Evolutionary conservation across 2,329 filamentous ascomycete species (phyloP).

Genomic region (Aspergillus ochraceoroseus): DNA sequence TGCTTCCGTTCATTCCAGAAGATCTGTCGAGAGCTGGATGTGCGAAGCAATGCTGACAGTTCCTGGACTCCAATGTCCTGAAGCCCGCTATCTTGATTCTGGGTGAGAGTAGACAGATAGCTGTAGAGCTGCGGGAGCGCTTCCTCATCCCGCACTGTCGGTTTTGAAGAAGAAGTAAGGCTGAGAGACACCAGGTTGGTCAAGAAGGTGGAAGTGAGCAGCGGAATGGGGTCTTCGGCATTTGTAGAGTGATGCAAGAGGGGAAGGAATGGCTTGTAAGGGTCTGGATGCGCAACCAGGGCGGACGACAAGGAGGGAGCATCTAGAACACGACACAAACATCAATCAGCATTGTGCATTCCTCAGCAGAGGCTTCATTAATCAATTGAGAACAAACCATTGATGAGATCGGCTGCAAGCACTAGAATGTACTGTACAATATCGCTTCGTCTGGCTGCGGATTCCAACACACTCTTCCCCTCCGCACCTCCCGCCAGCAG

Average conservation of each 20-base stretch:
- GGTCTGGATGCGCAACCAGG: conserved; percentile 65
- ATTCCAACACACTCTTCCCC: conserved; percentile 73
- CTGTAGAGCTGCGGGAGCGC: conserved; percentile 77
- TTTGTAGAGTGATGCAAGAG: conserved; percentile 79
- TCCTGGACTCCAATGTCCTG: conserved; percentile 95
- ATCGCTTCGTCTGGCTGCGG: conserved; percentile 76
- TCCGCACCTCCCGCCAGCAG: conserved; percentile 68
- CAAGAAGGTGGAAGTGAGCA: conserved; percentile 84
- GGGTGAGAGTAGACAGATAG: conserved; percentile 78
- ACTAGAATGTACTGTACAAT: conserved; percentile 95
- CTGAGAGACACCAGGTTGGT: conserved; percentile 68
- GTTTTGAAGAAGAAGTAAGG: conserved; percentile 57
- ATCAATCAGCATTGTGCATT: neutral
- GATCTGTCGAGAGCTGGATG: conserved; percentile 65
- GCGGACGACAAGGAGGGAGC: conserved; percentile 72
- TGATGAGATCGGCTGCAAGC: conserved; percentile 77
- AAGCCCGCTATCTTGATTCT: conserved; percentile 78
- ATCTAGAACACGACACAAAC: conserved; percentile 49
- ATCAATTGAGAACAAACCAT: conserved; percentile 57
- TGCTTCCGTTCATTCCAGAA: conserved; percentile 91
- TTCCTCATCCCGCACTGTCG: conserved; percentile 59
- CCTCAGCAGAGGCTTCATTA: neutral
- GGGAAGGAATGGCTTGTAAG: conserved; percentile 73
- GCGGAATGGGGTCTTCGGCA: conserved; percentile 78
- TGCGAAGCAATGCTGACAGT: conserved; percentile 79